phyloP scores from a whole-genome alignment of 768 basidiomycete genomes.

The Lactarius indigo region DNA sequence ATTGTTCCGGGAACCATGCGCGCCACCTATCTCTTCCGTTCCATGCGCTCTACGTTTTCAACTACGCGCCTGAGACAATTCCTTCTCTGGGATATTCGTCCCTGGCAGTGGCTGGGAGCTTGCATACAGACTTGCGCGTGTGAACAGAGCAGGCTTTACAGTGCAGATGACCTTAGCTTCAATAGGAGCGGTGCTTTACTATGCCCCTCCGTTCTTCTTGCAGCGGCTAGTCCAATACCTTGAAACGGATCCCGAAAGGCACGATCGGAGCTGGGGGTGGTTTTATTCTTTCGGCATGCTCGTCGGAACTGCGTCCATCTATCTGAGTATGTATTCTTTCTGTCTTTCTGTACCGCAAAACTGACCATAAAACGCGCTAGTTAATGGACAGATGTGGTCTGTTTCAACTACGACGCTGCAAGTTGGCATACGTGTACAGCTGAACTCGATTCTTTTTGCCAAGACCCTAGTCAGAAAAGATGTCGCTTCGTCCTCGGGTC shows the following conservation, averaged over 20 bases:
- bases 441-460: conserved; percentile 80
- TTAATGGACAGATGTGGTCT: conserved; percentile 69
- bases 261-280: conserved; percentile 69
- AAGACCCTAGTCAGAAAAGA: conserved; percentile 88
- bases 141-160: conserved; percentile 46
- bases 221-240: conserved; percentile 58
- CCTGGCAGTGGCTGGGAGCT: conserved; percentile 64
- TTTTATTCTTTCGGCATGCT: conserved; percentile 56
- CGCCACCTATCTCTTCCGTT: conserved; percentile 53
- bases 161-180: conserved; percentile 50
- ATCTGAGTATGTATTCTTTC: conserved; percentile 38
- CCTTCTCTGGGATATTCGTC: conserved; percentile 53
- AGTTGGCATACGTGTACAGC: conserved; percentile 65
- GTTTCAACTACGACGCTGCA: conserved; percentile 66
- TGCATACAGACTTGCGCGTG: conserved; percentile 54
- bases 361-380: conserved; percentile 34
- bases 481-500: conserved; percentile 58
- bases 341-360: background rate
- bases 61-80: conserved; percentile 45
- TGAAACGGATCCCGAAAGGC: conserved; percentile 55
- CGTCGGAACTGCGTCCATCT: conserved; percentile 40
- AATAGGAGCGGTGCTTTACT: conserved; percentile 60
- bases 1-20: conserved; percentile 76
- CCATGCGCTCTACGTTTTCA: conserved; percentile 58
- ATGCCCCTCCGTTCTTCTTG: conserved; percentile 59